These are phyloP conservation scores for Pseudognaphalium luteoalbum DNA, from an alignment of 129 eudicot genomes.

Conservation along the genomic window DNA sequence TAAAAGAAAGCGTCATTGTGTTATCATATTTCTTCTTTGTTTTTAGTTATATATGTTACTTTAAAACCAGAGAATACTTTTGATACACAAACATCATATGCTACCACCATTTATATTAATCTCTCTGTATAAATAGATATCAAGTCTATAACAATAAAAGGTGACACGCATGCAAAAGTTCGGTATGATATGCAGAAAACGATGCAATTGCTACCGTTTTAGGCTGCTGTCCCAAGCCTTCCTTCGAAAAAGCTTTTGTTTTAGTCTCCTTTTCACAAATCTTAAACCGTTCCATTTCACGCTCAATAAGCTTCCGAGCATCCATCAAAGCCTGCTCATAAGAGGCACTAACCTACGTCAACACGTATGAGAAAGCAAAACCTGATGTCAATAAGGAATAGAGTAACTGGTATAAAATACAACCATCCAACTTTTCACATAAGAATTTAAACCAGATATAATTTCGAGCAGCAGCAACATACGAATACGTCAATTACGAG, in stretches of 20 bases:
- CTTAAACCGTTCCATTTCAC: slow-evolving; percentile 94
- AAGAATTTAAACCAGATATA: slow-evolving; percentile 6
- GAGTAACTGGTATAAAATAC: slow-evolving; percentile 21
- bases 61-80: background rate
- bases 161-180: slow-evolving; percentile 7
- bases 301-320: slow-evolving; percentile 86
- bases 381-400: slow-evolving; percentile 44
- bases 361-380: slow-evolving; percentile 57
- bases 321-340: slow-evolving; percentile 99
- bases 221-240: slow-evolving; percentile 95
- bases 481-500: background rate
- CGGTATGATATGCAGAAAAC: slow-evolving; percentile 7
- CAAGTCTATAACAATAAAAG: background rate
- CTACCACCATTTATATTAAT: background rate
- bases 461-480: background rate
- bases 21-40: background rate
- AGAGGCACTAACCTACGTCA: slow-evolving; percentile 99
- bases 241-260: slow-evolving; percentile 95
- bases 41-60: background rate
- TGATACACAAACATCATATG: background rate
- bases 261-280: slow-evolving; percentile 95
- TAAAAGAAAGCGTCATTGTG: background rate
- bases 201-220: slow-evolving; percentile 57
- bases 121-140: background rate
- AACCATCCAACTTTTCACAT: slow-evolving; percentile 24